Conservation (phyloP, 768 basidiomycete species). For the Pisolithus sp. region DNA sequence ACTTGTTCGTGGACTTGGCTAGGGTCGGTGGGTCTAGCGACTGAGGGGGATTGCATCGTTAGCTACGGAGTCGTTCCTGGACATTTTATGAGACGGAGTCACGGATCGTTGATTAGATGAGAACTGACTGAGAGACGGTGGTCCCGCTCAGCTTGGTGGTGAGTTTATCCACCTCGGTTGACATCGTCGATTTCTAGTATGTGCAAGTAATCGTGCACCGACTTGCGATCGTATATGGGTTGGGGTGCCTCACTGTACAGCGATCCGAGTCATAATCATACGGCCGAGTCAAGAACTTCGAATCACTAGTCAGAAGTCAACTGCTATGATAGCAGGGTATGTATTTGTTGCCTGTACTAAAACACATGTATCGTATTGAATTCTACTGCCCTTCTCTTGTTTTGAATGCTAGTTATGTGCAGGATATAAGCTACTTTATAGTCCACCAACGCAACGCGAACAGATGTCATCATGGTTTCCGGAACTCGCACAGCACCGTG, state of each 20-base stretch:
- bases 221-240: too few relatives aligned
- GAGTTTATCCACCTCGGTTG: conserved; percentile 22
- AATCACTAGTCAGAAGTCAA: background rate
- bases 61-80: conserved; percentile 2
- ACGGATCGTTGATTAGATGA: background rate
- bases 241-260: too few relatives aligned
- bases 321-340: background rate
- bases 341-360: background rate
- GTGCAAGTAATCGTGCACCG: too few relatives aligned
- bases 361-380: background rate
- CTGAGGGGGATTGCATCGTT: background rate
- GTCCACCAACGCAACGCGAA: background rate
- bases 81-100: background rate
- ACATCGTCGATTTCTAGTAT: conserved; percentile 16
- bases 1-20: conserved; percentile 53
- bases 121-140: conserved; percentile 27
- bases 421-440: background rate
- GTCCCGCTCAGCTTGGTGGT: conserved; percentile 19
- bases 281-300: too few relatives aligned
- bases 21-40: conserved; percentile 25
- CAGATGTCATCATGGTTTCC: conserved; percentile 57
- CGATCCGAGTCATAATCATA: too few relatives aligned
- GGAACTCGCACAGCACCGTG: conserved; percentile 93
- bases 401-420: background rate
- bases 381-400: background rate